These are phyloP conservation scores for Globisporangium splendens DNA, from an alignment of 352 stramenopile species.

Conservation along the genomic window DNA sequence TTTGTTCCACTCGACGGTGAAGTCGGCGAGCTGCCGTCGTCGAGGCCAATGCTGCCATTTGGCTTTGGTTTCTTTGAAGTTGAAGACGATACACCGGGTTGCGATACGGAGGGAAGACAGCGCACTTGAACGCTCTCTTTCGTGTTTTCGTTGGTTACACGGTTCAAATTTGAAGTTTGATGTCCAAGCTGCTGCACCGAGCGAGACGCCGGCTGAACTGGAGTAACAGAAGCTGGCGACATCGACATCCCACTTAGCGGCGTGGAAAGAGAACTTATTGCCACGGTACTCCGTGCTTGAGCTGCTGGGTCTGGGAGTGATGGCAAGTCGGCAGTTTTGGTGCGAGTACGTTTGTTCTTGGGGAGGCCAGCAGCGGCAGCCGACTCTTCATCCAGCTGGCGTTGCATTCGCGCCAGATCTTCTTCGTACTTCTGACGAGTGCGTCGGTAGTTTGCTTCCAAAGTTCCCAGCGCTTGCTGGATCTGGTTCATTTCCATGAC, in stretches of 20 bases:
- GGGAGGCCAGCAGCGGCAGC: conserved; percentile 28
- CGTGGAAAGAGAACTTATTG: too few species aligned
- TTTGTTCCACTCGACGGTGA: conserved; percentile 63
- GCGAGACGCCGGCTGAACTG: conserved; percentile 64
- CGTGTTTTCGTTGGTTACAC: conserved; percentile 27
- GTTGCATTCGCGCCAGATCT: conserved; percentile 77
- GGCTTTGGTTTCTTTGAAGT: conserved; percentile 79
- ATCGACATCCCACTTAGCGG: too few species aligned
- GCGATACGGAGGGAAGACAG: conserved; percentile 17
- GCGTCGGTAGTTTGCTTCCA: conserved; percentile 78
- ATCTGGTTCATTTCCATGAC: conserved; percentile 89
- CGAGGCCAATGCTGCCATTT: conserved; percentile 32
- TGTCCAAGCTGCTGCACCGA: conserved; percentile 65
- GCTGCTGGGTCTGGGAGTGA: conserved; percentile 13
- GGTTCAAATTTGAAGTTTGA: conserved; percentile 68
- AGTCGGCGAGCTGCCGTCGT: conserved; percentile 50
- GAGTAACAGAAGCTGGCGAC: conserved; percentile 59
- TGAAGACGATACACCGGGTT: conserved; percentile 45
- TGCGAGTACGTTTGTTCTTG: conserved; percentile 46
- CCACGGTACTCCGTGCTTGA: conserved; percentile 11
- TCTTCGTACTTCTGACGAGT: conserved; percentile 85
- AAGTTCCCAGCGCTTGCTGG: conserved; percentile 80
- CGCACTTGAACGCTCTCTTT: conserved; percentile 51
- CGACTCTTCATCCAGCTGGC: conserved; percentile 70
- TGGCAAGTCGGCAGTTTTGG: conserved; percentile 9